A percentile compares a stretch with the other conserved stretches of the same genome.
Conservation (phyloP, 495 filamentous ascomycete genomes). For the Penicillium ucsense region DNA sequence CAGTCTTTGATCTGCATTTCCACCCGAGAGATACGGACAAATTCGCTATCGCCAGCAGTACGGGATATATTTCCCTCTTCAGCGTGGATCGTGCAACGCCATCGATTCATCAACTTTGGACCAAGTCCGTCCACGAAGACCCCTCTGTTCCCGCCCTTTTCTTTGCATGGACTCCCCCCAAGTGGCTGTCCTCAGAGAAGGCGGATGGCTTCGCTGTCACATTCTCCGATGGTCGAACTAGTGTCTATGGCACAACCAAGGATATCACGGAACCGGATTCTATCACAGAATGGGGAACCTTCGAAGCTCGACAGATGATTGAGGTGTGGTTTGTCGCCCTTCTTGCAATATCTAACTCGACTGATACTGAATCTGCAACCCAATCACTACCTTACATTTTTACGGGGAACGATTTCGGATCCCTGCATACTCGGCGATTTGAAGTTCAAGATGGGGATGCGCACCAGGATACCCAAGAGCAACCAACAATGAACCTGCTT, state of each 20-base stretch:
- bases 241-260: constrained; percentile 32
- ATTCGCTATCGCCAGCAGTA: constrained; percentile 65
- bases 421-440: constrained; percentile 25
- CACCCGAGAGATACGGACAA: constrained; percentile 44
- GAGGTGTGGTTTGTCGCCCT: constrained; percentile 40
- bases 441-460: constrained; percentile 6
- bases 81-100: constrained; percentile 12
- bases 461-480: constrained; percentile 3
- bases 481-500: constrained; percentile 10
- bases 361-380: neutral
- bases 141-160: constrained; percentile 55
- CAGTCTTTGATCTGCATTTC: constrained; percentile 82
- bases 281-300: constrained; percentile 18
- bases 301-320: constrained; percentile 27
- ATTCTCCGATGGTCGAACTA: constrained; percentile 54
- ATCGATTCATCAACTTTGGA: constrained; percentile 25
- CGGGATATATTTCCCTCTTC: constrained; percentile 59
- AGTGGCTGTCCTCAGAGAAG: constrained; percentile 23
- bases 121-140: constrained; percentile 33
- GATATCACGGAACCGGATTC: constrained; percentile 5
- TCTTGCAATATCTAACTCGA: constrained; percentile 8
- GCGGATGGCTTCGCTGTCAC: constrained; percentile 52
- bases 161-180: constrained; percentile 58
- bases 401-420: constrained; percentile 27
- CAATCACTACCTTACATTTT: constrained; percentile 25